These are phyloP conservation scores for Camelina hispida DNA, from an alignment of 345 rosid species.

Conservation along the genomic window DNA sequence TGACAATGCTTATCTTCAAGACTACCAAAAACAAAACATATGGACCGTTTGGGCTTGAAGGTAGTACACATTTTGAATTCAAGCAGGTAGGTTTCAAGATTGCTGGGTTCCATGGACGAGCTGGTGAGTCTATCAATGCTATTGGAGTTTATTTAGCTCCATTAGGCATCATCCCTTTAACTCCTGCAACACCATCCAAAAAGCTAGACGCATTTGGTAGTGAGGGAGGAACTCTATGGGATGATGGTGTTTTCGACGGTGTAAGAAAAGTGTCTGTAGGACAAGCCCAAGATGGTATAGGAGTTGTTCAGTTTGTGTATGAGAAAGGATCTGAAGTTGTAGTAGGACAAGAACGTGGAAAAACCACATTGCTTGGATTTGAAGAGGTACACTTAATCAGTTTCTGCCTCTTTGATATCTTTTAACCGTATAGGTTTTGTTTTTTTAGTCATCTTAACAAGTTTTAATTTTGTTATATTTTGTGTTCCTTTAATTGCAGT, in stretches of 20 bases:
- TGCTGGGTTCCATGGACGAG: constrained; percentile 43
- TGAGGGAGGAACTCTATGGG: constrained; percentile 38
- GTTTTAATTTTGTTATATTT: not conserved
- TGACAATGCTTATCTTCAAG: constrained; percentile 36
- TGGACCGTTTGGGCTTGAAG: constrained; percentile 38
- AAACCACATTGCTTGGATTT: constrained; percentile 17
- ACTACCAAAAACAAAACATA: constrained; percentile 24
- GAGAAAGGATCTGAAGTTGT: constrained; percentile 23
- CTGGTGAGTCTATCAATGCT: constrained; percentile 23
- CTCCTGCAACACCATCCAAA: constrained; percentile 14
- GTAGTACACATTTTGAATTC: constrained; percentile 8
- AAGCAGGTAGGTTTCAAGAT: constrained; percentile 41
- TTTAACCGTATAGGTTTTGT: not conserved
- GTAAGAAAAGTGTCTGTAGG: constrained; percentile 36
- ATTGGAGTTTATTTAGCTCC: constrained; percentile 47
- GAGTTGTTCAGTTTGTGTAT: constrained; percentile 32
- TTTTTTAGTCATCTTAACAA: not conserved
- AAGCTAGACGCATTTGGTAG: constrained; percentile 35
- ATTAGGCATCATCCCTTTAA: constrained; percentile 31
- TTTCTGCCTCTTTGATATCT: not conserved
- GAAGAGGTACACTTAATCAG: constrained; percentile 17
- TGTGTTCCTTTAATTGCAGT: not conserved
- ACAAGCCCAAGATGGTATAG: constrained; percentile 17
- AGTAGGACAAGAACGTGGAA: constrained; percentile 26
- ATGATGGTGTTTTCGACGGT: constrained; percentile 41